phyloP scores from a whole-genome alignment of 208 protist genomes.

The Balamuthia mandrillaris region DNA sequence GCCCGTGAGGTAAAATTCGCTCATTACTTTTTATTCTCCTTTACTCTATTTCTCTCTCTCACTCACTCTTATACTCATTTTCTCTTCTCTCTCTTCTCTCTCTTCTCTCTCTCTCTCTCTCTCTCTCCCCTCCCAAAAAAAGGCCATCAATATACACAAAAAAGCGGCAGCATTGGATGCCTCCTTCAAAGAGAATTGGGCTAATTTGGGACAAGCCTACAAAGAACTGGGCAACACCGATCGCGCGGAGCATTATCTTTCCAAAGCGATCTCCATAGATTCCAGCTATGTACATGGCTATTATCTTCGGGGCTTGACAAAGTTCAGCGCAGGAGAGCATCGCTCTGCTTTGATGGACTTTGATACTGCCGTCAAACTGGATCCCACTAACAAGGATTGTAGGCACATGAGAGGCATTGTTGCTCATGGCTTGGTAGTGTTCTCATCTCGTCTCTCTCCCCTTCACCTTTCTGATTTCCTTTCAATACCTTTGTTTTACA shows the following conservation, averaged over 20 bases:
- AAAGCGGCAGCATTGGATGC: slow-evolving; percentile 49
- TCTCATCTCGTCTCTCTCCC: neutral
- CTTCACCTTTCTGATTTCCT: neutral
- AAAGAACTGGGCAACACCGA: slow-evolving; percentile 46
- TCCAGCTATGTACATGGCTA: slow-evolving; percentile 55
- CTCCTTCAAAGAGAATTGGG: slow-evolving; percentile 50
- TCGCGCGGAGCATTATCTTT: slow-evolving; percentile 35
- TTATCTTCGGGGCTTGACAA: slow-evolving; percentile 54
- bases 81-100: neutral
- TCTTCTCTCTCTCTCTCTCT: neutral
- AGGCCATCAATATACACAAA: slow-evolving; percentile 48
- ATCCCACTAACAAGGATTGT: slow-evolving; percentile 43
- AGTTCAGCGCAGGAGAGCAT: slow-evolving; percentile 51
- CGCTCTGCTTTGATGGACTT: slow-evolving; percentile 57
- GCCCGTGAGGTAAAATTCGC: neutral
- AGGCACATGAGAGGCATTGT: slow-evolving; percentile 48
- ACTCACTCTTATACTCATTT: neutral
- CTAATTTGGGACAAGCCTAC: slow-evolving; percentile 64
- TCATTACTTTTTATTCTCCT: no score
- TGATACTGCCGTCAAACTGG: slow-evolving; percentile 8
- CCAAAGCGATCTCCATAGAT: slow-evolving; percentile 37
- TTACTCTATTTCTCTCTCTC: neutral
- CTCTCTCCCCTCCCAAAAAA: neutral
- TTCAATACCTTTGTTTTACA: neutral
- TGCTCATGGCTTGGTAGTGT: slow-evolving; percentile 37